Base-by-base conservation (phyloP, 2,329 filamentous ascomycete species). In the Cladobotryum protrusum region DNA sequence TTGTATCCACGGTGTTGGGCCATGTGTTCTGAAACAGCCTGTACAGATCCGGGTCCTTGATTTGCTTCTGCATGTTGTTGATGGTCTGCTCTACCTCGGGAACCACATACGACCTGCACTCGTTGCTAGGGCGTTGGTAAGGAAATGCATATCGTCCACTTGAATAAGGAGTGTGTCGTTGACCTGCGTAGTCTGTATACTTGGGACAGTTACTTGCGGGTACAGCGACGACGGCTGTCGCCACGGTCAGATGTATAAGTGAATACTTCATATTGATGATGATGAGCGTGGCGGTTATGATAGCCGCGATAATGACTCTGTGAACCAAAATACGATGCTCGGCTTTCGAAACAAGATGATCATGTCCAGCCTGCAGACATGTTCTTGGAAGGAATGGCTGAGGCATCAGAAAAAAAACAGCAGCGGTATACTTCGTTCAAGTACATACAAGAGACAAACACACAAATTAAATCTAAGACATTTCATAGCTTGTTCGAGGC, bases 81-180 rank as follows among this genome's bases (percentile, higher is more conserved):
- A 96, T 88, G 40, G 87, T 79, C 48, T 83, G 72, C 64, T 96
- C 92, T 4, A 95, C 87, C 7, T 82, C 76, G 2, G 83, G 77
- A 2, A 88, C 87, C 54, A 81, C 80, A 72, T 93, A 95, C 1
- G 88, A 95, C 46, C 91, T 85, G 65, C 91, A 96, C 59, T 80
- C 77, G 46, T 78, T 72, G 1, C 77, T 77, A 0, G 92, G 92
- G 24, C 92, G 81, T 72, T 95, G 89, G 65, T 79, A 95, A 1
- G 89, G 86, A 8, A 96, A 81, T 50, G 80, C 73, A 63, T 93
- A 79, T 7, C 81, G 82, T 12, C 92, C 91, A n/a, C 78, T 69
- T 56, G 88, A 95, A 59, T 83, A 82, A 1, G 92, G 92, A 34
- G 76, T 71, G 63, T 92, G 86, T 17, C 55, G 56, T 11, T 64